phyloP scores from a whole-genome alignment of 2,329 filamentous ascomycete genomes.

The Calonectria naviculata region DNA sequence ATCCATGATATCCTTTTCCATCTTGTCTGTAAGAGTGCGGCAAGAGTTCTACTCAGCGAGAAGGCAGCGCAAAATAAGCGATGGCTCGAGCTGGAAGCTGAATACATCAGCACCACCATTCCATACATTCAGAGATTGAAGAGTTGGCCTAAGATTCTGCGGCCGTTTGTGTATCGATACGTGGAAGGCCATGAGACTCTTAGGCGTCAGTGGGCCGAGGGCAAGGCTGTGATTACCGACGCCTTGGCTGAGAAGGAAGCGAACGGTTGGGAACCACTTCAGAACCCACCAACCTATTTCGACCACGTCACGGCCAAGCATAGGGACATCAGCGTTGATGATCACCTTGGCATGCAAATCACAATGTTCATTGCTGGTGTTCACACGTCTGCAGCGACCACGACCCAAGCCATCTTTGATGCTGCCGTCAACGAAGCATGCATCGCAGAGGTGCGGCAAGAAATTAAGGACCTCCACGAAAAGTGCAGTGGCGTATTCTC shows the following conservation, averaged over 20 bases:
- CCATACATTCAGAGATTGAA: not conserved
- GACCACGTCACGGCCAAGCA: not conserved
- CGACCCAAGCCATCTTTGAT: not conserved
- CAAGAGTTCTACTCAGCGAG: not conserved
- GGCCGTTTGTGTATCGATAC: not conserved
- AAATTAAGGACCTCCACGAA: not conserved
- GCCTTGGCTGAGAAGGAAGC: not conserved
- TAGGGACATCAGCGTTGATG: not conserved
- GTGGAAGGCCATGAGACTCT: not conserved
- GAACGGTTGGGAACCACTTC: not conserved
- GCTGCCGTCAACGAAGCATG: not conserved
- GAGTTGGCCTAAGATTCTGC: not conserved
- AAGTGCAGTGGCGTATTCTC: not conserved
- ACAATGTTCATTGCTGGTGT: not conserved
- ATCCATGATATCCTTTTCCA: not conserved
- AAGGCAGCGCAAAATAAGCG: not conserved
- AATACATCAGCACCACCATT: not conserved
- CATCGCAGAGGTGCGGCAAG: not conserved
- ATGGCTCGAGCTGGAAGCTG: not conserved
- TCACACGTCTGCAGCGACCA: not conserved
- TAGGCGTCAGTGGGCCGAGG: not conserved
- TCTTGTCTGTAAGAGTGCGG: not conserved
- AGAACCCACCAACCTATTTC: not conserved
- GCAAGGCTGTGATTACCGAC: not conserved
- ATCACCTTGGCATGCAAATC: not conserved